These are phyloP conservation scores for Diplosphaera chodatii DNA, from an alignment of 139 green algal genomes.

Conservation along the genomic window DNA sequence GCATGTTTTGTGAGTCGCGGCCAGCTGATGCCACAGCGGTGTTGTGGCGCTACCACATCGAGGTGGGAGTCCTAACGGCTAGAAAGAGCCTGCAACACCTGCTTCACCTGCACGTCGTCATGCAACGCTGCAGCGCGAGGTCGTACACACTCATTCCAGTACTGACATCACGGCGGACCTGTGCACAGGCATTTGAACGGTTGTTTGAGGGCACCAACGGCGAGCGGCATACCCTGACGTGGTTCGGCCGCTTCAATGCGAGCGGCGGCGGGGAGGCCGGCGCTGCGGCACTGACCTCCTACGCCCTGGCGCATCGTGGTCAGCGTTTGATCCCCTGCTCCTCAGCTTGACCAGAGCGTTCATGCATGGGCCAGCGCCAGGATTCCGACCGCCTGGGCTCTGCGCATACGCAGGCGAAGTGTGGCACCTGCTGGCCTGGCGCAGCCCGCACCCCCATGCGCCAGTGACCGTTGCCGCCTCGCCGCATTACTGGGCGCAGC, in stretches of 20 bases:
- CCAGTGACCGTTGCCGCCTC: constrained; percentile 64
- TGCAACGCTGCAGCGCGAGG: too few species aligned
- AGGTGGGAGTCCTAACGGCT: not conserved
- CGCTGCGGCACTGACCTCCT: constrained; percentile 50
- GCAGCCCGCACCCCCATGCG: constrained; percentile 61
- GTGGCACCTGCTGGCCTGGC: constrained; percentile 60
- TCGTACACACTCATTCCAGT: too few species aligned
- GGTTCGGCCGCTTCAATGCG: not conserved
- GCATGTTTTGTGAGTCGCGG: not conserved
- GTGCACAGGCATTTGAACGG: not conserved
- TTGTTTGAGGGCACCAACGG: not conserved
- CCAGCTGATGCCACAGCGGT: not conserved
- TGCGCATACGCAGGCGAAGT: constrained; percentile 54
- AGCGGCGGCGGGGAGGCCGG: constrained; percentile 21
- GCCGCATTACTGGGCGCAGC: constrained; percentile 72
- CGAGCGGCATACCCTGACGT: not conserved
- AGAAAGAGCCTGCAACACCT: too few species aligned
- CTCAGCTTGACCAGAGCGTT: too few species aligned
- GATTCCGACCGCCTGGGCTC: constrained; percentile 50
- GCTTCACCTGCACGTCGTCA: too few species aligned
- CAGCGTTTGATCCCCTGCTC: too few species aligned
- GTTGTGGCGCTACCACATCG: not conserved
- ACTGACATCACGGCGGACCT: too few species aligned
- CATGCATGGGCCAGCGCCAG: constrained; percentile 38
- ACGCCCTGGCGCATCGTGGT: constrained; percentile 26